Base-by-base conservation (phyloP, 2,329 filamentous ascomycete species). In the Aspergillus pseudoterreus region DNA sequence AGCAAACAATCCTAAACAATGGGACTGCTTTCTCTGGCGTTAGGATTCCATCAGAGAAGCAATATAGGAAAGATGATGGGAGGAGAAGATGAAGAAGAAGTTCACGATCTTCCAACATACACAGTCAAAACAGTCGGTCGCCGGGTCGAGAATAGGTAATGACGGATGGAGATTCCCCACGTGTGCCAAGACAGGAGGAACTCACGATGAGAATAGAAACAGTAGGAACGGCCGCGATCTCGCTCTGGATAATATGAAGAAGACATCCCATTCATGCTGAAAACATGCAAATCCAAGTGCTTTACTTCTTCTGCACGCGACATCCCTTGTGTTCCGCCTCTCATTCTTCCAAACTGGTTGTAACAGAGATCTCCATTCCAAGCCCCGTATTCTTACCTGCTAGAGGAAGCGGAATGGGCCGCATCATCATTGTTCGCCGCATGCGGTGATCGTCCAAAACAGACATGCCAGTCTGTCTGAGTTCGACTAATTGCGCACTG, bases 61-160 rank as follows among this genome's bases (percentile, higher is more conserved):
- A 30, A 10, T 30, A 8, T 9, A 11, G 15, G 12, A 17, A n/a
- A 15, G 35, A 22, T 22, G 43, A 43, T 21, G 45, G 38, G 48
- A 21, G 38, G 3, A 19, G 19, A 19, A 44, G 35, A 47, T 33
- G 46, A 52, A 49, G 45, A 46, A 45, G 43, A 57, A 43, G 15
- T 4, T 15, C 15, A 32, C 21, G n/a, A 51, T n/a, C 10, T 30
- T 30, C 27, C 27, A 9, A 30, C 27, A 30, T 10, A 30, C 8
- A 30, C 27, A 30, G 10, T 19, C 15, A 42, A 42, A 42, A 42
- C 39, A 42, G 39, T 8, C 6, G 19, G 39, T 19, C 39, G 39
- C 39, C 35, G 35, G 35, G 35, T 15, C 35, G 35, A 38, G 35
- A 30, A 30, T 19, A 19, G 19, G 19, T 19, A 19, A 19, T 9